Evolutionary conservation across 192 early-diverging fungal species (phyloP).

Genomic region (Linnemannia hyalina): DNA sequence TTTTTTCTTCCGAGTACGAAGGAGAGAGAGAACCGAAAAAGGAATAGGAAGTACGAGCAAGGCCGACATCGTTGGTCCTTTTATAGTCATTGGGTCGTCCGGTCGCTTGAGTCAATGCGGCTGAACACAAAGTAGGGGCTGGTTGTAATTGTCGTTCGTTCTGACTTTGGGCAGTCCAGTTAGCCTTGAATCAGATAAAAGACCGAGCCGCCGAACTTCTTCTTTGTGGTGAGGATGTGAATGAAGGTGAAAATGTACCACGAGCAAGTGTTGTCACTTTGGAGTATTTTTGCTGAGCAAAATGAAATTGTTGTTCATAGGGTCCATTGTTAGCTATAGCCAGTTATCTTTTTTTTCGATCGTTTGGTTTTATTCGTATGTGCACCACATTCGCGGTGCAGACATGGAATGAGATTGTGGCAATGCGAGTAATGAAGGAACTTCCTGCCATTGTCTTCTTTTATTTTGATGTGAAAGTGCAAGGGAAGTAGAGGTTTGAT

Average conservation of each 20-base stretch:
- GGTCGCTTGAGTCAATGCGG: too few species aligned
- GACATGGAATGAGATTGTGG: too few species aligned
- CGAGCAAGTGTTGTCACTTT: background rate
- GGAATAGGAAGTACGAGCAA: background rate
- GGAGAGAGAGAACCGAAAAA: background rate
- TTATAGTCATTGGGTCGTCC: background rate
- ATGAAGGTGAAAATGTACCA: background rate
- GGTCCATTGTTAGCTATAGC: background rate
- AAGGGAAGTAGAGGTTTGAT: too few species aligned
- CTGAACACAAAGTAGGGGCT: too few species aligned
- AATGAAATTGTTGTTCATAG: background rate
- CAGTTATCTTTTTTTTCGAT: background rate
- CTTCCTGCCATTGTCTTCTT: too few species aligned
- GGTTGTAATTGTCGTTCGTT: background rate
- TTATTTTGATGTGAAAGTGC: too few species aligned
- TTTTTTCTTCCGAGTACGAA: background rate
- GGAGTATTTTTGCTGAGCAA: background rate
- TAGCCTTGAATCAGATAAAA: background rate
- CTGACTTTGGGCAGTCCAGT: background rate
- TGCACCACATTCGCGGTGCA: too few species aligned
- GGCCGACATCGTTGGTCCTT: background rate
- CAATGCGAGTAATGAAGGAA: too few species aligned
- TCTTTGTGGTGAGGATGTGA: background rate
- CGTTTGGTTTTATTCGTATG: background rate
- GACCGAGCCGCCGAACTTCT: background rate